These are phyloP conservation scores for Kwoniella sp. DNA, from an alignment of 768 basidiomycete species.

Conservation along the genomic window DNA sequence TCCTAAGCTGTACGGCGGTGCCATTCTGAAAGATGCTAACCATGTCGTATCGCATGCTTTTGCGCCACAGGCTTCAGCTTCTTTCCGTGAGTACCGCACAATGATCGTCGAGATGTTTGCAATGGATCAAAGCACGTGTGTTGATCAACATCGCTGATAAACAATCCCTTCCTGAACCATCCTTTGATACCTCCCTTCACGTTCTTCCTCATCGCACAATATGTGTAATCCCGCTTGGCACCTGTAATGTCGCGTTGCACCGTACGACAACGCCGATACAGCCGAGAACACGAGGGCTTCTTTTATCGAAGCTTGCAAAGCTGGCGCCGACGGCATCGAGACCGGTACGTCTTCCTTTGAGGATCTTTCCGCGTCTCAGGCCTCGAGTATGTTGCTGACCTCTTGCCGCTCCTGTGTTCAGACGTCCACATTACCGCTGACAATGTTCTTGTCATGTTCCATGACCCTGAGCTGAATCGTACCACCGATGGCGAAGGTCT, in stretches of 20 bases:
- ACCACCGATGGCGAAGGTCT: constrained; percentile 77
- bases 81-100: constrained; percentile 51
- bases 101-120: background rate
- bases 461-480: constrained; percentile 83
- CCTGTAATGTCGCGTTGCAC: background rate
- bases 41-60: constrained; percentile 9
- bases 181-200: constrained; percentile 11
- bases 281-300: constrained; percentile 90
- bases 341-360: constrained; percentile 64
- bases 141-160: background rate
- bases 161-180: background rate
- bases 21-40: constrained; percentile 7
- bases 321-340: constrained; percentile 96
- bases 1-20: background rate
- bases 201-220: background rate
- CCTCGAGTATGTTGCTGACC: background rate
- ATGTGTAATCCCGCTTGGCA: constrained; percentile 60
- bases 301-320: constrained; percentile 90
- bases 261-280: too few relatives aligned
- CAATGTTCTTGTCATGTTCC: constrained; percentile 88
- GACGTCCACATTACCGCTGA: constrained; percentile 94
- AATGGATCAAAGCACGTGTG: background rate
- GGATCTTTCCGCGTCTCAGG: background rate
- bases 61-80: constrained; percentile 71
- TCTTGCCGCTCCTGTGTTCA: constrained; percentile 54